Percentiles rank a stretch among this genome's conserved stretches.
Evolutionary conservation across 306 rosid genomes (phyloP).

Genomic region (Rosa multiflora): DNA sequence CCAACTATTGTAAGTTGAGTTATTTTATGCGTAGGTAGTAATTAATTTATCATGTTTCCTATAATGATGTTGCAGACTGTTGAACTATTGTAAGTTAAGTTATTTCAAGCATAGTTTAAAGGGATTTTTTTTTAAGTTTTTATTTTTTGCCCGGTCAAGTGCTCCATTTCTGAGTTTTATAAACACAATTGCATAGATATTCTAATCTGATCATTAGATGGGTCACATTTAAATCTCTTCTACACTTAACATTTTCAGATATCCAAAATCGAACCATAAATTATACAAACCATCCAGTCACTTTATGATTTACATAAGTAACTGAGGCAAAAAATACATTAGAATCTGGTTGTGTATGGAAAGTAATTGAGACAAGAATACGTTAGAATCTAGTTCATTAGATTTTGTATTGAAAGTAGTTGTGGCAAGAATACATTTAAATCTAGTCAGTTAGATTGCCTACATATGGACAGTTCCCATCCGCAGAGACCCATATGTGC

Average conservation of each 20-base stretch:
- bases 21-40: slow-evolving; percentile 10
- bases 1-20: slow-evolving; percentile 80
- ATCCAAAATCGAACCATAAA: neutral
- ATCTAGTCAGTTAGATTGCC: neutral
- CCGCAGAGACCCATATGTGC: neutral
- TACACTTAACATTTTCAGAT: neutral
- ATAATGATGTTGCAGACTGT: too few relatives aligned
- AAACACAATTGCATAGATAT: neutral
- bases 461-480: neutral
- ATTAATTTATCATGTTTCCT: neutral
- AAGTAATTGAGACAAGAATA: neutral
- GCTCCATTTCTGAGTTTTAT: neutral
- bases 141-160: neutral
- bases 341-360: neutral
- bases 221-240: neutral
- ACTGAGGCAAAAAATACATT: neutral
- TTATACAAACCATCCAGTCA: neutral
- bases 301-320: neutral
- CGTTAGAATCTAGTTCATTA: neutral
- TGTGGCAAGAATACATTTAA: neutral
- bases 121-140: neutral
- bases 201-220: neutral
- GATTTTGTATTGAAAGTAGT: neutral
- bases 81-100: neutral
- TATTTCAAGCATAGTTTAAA: neutral